Base-by-base conservation (phyloP, 2,329 filamentous ascomycete species). In the Paradendryphiella salina region DNA sequence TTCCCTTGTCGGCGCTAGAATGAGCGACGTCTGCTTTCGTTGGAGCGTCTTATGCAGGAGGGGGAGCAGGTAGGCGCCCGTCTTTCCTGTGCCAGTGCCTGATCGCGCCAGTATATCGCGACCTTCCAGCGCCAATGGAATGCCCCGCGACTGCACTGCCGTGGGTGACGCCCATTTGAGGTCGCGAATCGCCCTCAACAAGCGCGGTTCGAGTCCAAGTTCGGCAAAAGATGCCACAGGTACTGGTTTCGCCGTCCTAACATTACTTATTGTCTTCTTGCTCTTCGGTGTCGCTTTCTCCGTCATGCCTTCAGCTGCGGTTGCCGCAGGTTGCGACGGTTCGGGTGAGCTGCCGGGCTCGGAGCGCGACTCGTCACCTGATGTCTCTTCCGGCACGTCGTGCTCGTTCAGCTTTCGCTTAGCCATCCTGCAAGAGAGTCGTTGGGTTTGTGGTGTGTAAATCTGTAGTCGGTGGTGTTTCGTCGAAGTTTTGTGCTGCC, bases 31-130 rank as follows among this genome's bases (percentile, higher is more conserved):
- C 45, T 77, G 84, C 75, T 96, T 96, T 60, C 84, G 84, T 69
- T 87, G 89, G 48, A 99, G 77, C 55, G 96, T 89, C 29, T 84
- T 83, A 61, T 96, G 88, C 13, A 99, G 76, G n/a, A 96, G 82
- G 1, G 94, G 94, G 34, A 99, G 80, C 5, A 96, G 79, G 71
- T 97, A 97, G 41, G 94, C 93, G n/a, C 90, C 90, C 9, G 94
- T 99, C 80, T 99, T 99, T 61, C 94, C 94, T 3, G 92, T 96
- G 10, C 94, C 94, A 4, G 94, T 97, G 74, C 93, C 95, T 31
- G 93, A 90, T 68, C 93, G 91, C 46, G 91, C 92, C 32, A 97
- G 79, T 39, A 99, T 85, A 79, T 97, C 91, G 67, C 90, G 87
- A 10, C 94, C 93, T 58, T 91, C 85, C 14, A 97, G 79, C 17